A percentile compares a stretch with the other conserved stretches of the same genome.
phyloP scores from a whole-genome alignment of 176 grass and related monocot genomes.

The Dendrocalamus sinicus region DNA sequence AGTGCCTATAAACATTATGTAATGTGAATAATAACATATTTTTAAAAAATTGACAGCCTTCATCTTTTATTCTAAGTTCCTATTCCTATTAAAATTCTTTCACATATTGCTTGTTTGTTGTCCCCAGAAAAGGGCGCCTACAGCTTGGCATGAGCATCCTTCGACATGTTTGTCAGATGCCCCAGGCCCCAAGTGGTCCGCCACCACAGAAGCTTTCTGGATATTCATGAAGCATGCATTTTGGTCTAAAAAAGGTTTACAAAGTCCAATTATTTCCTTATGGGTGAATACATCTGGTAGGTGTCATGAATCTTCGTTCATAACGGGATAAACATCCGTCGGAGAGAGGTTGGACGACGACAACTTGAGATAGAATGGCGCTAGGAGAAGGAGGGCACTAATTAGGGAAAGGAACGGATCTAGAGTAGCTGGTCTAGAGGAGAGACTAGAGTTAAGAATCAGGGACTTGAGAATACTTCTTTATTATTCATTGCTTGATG shows the following conservation, averaged over 20 bases:
- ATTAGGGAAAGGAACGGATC: too few relatives aligned
- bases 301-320: too few relatives aligned
- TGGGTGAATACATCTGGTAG: not conserved
- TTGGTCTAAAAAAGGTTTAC: not conserved
- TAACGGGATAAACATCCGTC: too few relatives aligned
- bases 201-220: not conserved
- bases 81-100: slow-evolving; percentile 2
- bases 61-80: not conserved
- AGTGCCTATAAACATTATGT: not conserved
- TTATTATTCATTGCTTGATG: too few relatives aligned
- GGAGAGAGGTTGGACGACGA: too few relatives aligned
- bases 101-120: not conserved
- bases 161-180: not conserved
- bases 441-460: too few relatives aligned
- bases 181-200: not conserved
- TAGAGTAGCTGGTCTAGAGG: too few relatives aligned
- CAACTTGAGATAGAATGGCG: too few relatives aligned
- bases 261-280: not conserved
- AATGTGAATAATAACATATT: not conserved
- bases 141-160: not conserved
- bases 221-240: not conserved
- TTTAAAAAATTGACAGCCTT: not conserved
- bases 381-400: too few relatives aligned
- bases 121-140: not conserved
- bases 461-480: too few relatives aligned